Conservation (phyloP, 2,329 filamentous ascomycete species). For the Botrytis sinoallii region DNA sequence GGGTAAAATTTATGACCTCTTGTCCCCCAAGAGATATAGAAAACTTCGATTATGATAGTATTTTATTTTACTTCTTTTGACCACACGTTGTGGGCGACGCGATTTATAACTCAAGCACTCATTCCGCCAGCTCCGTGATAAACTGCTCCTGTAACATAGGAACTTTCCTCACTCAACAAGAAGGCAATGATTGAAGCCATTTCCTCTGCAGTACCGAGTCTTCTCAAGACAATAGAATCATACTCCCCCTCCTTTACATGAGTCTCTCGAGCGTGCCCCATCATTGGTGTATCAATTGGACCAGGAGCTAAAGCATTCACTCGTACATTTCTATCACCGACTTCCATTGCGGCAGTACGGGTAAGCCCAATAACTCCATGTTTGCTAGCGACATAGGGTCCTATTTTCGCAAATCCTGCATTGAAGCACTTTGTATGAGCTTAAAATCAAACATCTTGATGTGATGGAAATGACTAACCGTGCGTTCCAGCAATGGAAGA, state of each 20-base stretch:
- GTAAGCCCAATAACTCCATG: conserved; percentile 44
- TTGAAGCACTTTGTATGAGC: conserved; percentile 32
- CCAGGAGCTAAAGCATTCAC: conserved; percentile 37
- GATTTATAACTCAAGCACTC: conserved; percentile 24
- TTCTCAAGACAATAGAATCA: conserved; percentile 40
- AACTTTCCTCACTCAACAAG: conserved; percentile 41
- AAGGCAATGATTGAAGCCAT: conserved; percentile 45
- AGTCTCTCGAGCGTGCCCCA: conserved; percentile 38
- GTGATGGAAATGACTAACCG: conserved; percentile 33
- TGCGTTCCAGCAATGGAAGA: conserved; percentile 49
- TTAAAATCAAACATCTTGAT: background rate
- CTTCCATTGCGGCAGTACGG: conserved; percentile 33
- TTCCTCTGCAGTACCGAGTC: conserved; percentile 48
- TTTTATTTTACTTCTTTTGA: background rate
- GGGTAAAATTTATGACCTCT: background rate
- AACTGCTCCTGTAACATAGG: conserved; percentile 33
- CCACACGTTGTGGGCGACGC: fast-evolving
- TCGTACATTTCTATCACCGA: conserved; percentile 40
- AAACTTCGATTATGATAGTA: too few species aligned
- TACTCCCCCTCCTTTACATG: conserved; percentile 33
- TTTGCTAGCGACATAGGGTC: conserved; percentile 36
- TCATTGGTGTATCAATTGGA: conserved; percentile 49
- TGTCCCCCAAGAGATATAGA: fast-evolving
- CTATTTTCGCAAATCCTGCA: conserved; percentile 35
- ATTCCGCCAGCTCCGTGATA: conserved; percentile 35